A percentile compares a stretch with the other conserved stretches of the same genome.
phyloP scores from a whole-genome alignment of 1,139 yeast genomes.

The Pichia sp. region DNA sequence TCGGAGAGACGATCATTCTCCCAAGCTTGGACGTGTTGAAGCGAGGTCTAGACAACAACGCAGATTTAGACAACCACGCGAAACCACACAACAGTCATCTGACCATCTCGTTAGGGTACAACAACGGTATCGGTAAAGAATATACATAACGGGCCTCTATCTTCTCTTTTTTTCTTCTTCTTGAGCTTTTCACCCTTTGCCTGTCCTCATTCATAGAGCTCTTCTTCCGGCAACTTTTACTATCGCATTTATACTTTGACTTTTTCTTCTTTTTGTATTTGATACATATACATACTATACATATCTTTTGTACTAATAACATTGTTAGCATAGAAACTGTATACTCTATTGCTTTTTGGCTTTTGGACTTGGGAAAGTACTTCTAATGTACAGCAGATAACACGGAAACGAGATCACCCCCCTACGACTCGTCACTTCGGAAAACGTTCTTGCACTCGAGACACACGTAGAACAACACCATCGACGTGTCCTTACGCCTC shows the following conservation, averaged over 20 bases:
- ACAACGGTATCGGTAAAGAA: conserved; percentile 4
- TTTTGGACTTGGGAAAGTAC: neutral
- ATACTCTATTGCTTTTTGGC: neutral
- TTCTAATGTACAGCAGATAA: conserved; percentile 1
- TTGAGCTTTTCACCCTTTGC: neutral
- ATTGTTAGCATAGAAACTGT: neutral
- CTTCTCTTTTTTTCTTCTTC: neutral
- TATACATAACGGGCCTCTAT: conserved; percentile 1
- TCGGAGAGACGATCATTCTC: neutral
- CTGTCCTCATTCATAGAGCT: neutral
- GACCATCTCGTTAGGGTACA: conserved; percentile 4
- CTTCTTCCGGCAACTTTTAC: neutral
- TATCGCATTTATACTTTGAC: neutral
- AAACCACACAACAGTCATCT: neutral
- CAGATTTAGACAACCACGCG: neutral
- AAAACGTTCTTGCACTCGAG: conserved; percentile 79
- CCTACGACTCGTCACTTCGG: conserved; percentile 27
- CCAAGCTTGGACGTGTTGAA: neutral
- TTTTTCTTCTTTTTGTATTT: neutral
- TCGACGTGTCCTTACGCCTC: conserved; percentile 88
- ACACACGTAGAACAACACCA: conserved; percentile 94
- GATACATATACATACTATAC: neutral
- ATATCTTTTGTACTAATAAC: neutral
- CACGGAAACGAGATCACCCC: neutral
- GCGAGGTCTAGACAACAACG: neutral